A percentile compares a stretch with the other conserved stretches of the same genome.
Conservation (phyloP, 352 stramenopile species). For the Aphanomyces stellatus region DNA sequence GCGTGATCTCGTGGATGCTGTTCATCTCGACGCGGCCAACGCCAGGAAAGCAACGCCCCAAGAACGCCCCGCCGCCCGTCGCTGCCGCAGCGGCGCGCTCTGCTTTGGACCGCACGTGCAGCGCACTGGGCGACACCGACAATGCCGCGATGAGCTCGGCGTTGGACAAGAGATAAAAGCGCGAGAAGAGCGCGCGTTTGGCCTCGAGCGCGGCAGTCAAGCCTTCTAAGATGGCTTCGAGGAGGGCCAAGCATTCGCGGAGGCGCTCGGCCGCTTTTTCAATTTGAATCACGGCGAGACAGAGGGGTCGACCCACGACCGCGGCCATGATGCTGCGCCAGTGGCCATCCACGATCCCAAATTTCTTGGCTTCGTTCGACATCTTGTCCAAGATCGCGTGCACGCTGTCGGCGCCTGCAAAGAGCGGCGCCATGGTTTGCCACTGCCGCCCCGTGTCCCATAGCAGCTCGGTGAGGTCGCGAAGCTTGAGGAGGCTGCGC, state of each 20-base stretch:
- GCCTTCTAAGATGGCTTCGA: constrained; percentile 37
- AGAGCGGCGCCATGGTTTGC: constrained; percentile 40
- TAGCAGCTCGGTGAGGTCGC: constrained; percentile 33
- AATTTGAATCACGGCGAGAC: constrained; percentile 27
- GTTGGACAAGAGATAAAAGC: constrained; percentile 65
- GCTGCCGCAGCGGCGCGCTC: not conserved
- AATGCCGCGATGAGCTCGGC: constrained; percentile 42
- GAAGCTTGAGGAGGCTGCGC: constrained; percentile 35
- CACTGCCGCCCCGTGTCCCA: constrained; percentile 35
- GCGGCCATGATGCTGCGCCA: constrained; percentile 27
- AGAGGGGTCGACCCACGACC: constrained; percentile 29
- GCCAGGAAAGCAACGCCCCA: constrained; percentile 54
- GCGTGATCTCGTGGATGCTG: constrained; percentile 39
- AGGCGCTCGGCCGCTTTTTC: constrained; percentile 31
- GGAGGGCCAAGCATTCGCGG: constrained; percentile 27
- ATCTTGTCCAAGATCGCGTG: constrained; percentile 33
- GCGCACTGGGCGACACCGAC: constrained; percentile 14
- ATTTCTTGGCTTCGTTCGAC: constrained; percentile 35
- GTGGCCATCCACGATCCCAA: constrained; percentile 33
- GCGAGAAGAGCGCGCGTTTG: constrained; percentile 45
- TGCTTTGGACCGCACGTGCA: not conserved
- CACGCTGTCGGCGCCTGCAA: constrained; percentile 26
- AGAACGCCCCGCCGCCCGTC: constrained; percentile 7
- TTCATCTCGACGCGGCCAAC: constrained; percentile 41
- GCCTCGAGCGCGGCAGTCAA: constrained; percentile 40